These are phyloP conservation scores for Aspergillus sp. DNA, from an alignment of 2,329 filamentous ascomycete genomes.

Conservation along the genomic window DNA sequence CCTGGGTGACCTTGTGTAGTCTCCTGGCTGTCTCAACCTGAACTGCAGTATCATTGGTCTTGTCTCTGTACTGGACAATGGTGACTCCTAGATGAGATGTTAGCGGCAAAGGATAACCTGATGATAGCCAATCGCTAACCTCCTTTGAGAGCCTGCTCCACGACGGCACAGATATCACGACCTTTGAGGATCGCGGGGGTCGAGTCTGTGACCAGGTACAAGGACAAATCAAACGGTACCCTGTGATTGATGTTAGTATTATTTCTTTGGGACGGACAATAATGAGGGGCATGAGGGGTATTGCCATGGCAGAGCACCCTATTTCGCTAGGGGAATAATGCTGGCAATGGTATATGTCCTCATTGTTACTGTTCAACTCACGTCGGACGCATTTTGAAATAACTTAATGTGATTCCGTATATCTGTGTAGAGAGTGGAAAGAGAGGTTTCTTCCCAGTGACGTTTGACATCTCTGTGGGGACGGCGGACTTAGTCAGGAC, in stretches of 20 bases:
- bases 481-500: too few relatives aligned
- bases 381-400: too few relatives aligned
- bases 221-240: slow-evolving; percentile 59
- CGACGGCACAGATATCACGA: slow-evolving; percentile 61
- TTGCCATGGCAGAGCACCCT: too few relatives aligned
- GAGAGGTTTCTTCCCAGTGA: too few relatives aligned
- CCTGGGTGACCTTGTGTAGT: slow-evolving; percentile 63
- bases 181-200: slow-evolving; percentile 72
- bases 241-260: slow-evolving; percentile 10
- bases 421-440: too few relatives aligned
- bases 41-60: slow-evolving; percentile 63
- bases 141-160: slow-evolving; percentile 66
- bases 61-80: slow-evolving; percentile 85
- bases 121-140: slow-evolving; percentile 38
- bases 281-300: slow-evolving; percentile 1
- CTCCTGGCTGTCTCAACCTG: slow-evolving; percentile 62
- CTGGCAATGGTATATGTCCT: too few relatives aligned
- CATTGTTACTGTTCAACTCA: too few relatives aligned
- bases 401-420: too few relatives aligned
- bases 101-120: slow-evolving; percentile 1
- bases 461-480: too few relatives aligned
- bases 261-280: background rate
- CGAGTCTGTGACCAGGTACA: slow-evolving; percentile 91
- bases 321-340: too few relatives aligned
- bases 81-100: slow-evolving; percentile 52